Evolutionary conservation across 1,139 yeast genomes (phyloP).

Genomic region (Candida neerlandica): DNA sequence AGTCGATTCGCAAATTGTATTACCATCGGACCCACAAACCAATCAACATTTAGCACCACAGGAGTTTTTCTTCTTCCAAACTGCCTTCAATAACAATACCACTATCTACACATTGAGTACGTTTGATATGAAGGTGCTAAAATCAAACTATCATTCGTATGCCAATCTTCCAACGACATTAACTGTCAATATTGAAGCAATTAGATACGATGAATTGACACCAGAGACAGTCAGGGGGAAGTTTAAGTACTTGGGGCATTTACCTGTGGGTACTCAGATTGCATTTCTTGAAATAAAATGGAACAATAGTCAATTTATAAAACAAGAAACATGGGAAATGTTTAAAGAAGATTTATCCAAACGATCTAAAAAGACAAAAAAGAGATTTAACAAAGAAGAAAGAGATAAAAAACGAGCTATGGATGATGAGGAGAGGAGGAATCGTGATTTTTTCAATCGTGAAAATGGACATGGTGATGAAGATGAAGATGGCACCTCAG

Average conservation of each 20-base stretch:
- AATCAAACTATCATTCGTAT: constrained; percentile 61
- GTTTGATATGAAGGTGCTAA: constrained; percentile 74
- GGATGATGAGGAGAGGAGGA: constrained; percentile 59
- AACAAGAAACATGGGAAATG: constrained; percentile 52
- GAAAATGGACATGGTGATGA: constrained; percentile 46
- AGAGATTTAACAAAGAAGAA: constrained; percentile 67
- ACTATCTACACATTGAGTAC: constrained; percentile 68
- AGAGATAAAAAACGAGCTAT: constrained; percentile 62
- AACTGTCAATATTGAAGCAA: constrained; percentile 66
- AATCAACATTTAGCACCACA: not conserved
- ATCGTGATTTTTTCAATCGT: constrained; percentile 55
- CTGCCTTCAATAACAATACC: constrained; percentile 67
- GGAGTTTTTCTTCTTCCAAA: constrained; percentile 55
- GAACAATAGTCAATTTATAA: constrained; percentile 47
- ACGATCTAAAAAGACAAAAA: constrained; percentile 55
- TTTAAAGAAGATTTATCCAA: constrained; percentile 64
- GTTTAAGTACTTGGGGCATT: constrained; percentile 74
- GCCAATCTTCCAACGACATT: constrained; percentile 67
- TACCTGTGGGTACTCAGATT: constrained; percentile 83
- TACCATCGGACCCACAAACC: not conserved
- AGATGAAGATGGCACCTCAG: constrained; percentile 20
- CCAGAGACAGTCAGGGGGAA: constrained; percentile 55
- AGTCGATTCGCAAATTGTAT: not conserved
- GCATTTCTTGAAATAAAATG: constrained; percentile 89
- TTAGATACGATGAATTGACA: constrained; percentile 63